Percentiles rank a stretch among this genome's conserved stretches.
phyloP scores from a whole-genome alignment of 1,284 basidiomycete genomes.

The Spongispora temasekensis region DNA sequence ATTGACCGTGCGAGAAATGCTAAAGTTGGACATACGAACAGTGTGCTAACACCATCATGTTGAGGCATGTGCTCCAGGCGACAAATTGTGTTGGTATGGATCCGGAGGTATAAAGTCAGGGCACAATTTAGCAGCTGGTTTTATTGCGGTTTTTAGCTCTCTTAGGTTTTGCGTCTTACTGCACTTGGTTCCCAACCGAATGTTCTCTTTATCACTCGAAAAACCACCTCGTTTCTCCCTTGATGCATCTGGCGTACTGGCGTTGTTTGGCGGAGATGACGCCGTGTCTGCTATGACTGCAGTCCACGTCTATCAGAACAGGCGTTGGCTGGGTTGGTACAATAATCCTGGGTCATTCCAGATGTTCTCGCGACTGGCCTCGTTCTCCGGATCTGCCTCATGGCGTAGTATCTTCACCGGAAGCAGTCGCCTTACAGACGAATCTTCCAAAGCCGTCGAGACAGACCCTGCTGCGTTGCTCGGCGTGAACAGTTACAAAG shows the following conservation, averaged over 20 bases:
- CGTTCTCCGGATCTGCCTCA: conserved; percentile 10
- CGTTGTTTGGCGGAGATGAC: conserved; percentile 27
- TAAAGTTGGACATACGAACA: no score
- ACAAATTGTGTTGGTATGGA: no score
- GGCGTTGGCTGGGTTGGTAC: conserved; percentile 32
- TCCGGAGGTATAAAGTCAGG: no score
- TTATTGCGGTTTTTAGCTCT: neutral
- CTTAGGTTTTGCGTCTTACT: neutral
- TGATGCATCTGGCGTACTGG: conserved; percentile 15
- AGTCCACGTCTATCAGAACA: conserved; percentile 21
- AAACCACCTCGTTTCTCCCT: conserved; percentile 9
- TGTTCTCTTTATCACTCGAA: neutral
- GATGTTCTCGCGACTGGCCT: conserved; percentile 20
- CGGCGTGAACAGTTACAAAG: conserved; percentile 13
- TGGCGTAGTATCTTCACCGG: conserved; percentile 1
- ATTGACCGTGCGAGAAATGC: no score
- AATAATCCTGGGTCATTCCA: conserved; percentile 27
- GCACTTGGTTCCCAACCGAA: neutral
- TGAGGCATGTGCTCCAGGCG: no score
- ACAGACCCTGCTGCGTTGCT: conserved; percentile 17
- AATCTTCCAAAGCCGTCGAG: conserved; percentile 11
- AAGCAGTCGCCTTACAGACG: conserved; percentile 1
- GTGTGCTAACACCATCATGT: no score
- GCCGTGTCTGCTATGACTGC: conserved; percentile 27
- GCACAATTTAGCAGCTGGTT: no score